Evolutionary conservation across 768 basidiomycete genomes (phyloP).

Genomic region (Cubamyces sp.): DNA sequence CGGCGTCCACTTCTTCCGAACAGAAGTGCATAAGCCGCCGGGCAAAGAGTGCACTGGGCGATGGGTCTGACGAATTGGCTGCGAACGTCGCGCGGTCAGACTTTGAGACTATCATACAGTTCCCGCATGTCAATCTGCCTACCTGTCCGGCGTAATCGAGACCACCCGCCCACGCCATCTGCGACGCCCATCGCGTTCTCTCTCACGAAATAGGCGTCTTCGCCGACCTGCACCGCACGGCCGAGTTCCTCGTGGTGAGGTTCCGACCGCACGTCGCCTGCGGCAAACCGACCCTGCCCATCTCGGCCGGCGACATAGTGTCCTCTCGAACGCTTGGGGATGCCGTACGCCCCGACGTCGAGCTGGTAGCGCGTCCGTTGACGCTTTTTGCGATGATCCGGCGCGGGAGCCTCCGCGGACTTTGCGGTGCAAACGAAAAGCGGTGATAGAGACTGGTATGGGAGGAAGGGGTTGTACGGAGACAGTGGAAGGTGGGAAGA

Average conservation of each 20-base stretch:
- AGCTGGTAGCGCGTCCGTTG: slow-evolving; percentile 51
- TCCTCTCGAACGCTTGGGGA: slow-evolving; percentile 59
- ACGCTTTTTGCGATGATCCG: slow-evolving; percentile 34
- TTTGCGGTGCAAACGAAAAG: slow-evolving; percentile 33
- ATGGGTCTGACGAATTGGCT: slow-evolving; percentile 36
- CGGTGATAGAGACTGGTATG: slow-evolving; percentile 39
- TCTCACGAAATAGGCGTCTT: slow-evolving; percentile 87
- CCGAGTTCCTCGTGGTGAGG: slow-evolving; percentile 35
- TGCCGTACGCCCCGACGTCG: slow-evolving; percentile 83
- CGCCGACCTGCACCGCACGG: slow-evolving; percentile 81
- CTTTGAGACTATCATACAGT: slow-evolving; percentile 13
- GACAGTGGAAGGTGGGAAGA: slow-evolving; percentile 36
- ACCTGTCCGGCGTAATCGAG: slow-evolving; percentile 53
- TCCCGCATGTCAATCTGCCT: slow-evolving; percentile 20
- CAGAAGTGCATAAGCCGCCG: slow-evolving; percentile 86
- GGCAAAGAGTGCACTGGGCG: slow-evolving; percentile 65
- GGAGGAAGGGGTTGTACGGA: slow-evolving; percentile 44
- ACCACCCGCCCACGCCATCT: slow-evolving; percentile 96
- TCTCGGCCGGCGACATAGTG: slow-evolving; percentile 32
- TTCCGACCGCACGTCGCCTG: slow-evolving; percentile 13
- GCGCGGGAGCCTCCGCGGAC: slow-evolving; percentile 23
- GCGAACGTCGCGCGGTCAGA: neutral
- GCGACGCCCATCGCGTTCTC: slow-evolving; percentile 92
- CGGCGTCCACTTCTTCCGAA: slow-evolving; percentile 55
- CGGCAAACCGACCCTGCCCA: slow-evolving; percentile 25